These are phyloP conservation scores for Suillus decipiens DNA, from an alignment of 768 basidiomycete species.

Conservation along the genomic window DNA sequence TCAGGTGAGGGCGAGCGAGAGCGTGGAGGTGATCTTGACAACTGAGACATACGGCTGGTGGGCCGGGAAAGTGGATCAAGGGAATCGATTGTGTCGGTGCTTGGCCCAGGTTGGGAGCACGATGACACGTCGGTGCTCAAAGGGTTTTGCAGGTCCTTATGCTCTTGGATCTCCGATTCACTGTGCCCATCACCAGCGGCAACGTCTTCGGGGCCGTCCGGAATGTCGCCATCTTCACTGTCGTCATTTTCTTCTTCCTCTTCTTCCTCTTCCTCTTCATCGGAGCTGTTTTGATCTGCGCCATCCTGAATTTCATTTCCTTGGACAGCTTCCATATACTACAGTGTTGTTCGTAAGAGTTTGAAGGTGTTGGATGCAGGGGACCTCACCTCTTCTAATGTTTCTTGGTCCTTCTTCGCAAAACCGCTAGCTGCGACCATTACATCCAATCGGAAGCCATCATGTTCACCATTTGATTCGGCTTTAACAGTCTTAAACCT, in stretches of 20 bases:
- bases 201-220: slow-evolving; percentile 14
- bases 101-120: slow-evolving; percentile 14
- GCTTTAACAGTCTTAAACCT: slow-evolving; percentile 57
- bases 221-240: slow-evolving; percentile 25
- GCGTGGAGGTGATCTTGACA: slow-evolving; percentile 55
- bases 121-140: slow-evolving; percentile 14
- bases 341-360: slow-evolving; percentile 23
- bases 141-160: neutral
- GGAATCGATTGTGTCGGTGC: slow-evolving; percentile 1
- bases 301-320: slow-evolving; percentile 36
- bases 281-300: slow-evolving; percentile 29
- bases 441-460: slow-evolving; percentile 80
- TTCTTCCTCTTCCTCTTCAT: slow-evolving; percentile 39
- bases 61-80: slow-evolving; percentile 25
- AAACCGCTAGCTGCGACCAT: slow-evolving; percentile 95
- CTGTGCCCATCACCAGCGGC: slow-evolving; percentile 25
- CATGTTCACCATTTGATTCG: slow-evolving; percentile 39
- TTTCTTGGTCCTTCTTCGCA: slow-evolving; percentile 76
- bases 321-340: slow-evolving; percentile 69
- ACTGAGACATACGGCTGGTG: slow-evolving; percentile 39
- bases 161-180: neutral
- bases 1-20: slow-evolving; percentile 49
- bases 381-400: slow-evolving; percentile 76
- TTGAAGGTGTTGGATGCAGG: slow-evolving; percentile 20
- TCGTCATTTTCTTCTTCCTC: slow-evolving; percentile 41